Evolutionary conservation across 78 protist genomes (phyloP), one percentile per base, ranked within the genome.

Genomic region (Pigoraptor vietnamica): DNA sequence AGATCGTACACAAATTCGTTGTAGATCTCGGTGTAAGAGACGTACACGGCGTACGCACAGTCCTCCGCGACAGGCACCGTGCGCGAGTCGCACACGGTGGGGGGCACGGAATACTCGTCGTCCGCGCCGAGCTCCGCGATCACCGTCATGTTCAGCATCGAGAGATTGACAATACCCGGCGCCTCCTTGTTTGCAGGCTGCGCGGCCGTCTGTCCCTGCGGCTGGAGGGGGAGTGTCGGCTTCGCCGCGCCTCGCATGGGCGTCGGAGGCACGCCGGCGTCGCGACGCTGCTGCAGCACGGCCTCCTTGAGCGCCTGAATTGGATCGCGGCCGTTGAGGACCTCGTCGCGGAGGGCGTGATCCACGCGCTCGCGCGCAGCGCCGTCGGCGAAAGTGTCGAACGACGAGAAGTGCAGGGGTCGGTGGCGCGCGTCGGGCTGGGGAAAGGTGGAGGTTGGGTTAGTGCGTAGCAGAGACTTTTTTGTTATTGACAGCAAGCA

Each of bases 21-120:
- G 87, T 93, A 93, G 33, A 93, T 87, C 92, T 93, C 94, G 29
- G 37, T 37, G 67, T 82, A 89, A 24, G 90, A 84, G 29, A 93
- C 89, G 1, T 90, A 90, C n/a, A 90, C 40, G 29, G 48, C 25
- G 87, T 88, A 86, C 29, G 32, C 90, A 14, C 0, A 0, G 79
- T 93, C 91, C 19, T 0, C 35, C 33, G 24, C 24, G n/a, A 1
- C 89, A 32, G 83, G 40, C 40, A 32, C 36, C 21, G 86, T 21
- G 9, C 36, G 33, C 35, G 19, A 29, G 67, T 48, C 67, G 67
- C 29, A 14, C 29, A 14, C 67, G 14, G 67, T 14, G 29, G 29
- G 67, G 29, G 67, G 67, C 29, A 14, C 67, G 14, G 29, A 21
- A 48, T 21, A 48, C 67, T 48, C 67, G 14, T 48, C 67, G 14